These are phyloP conservation scores for Hagleromyces aurorensis DNA, from an alignment of 805 yeast species.

Conservation along the genomic window DNA sequence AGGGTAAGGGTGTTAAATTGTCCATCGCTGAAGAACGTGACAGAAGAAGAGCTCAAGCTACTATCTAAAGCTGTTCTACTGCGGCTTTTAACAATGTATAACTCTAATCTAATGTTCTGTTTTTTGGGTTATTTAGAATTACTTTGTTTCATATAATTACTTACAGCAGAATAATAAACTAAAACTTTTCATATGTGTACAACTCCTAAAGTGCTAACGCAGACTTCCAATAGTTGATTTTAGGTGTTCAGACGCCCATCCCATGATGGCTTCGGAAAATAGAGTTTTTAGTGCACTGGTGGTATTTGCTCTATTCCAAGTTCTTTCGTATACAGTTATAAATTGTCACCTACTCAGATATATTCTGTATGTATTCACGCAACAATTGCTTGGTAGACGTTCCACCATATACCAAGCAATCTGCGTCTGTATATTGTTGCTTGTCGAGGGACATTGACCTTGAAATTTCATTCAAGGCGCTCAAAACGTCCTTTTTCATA, in stretches of 20 bases:
- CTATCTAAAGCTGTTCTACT: constrained; percentile 40
- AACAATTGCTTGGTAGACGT: constrained; percentile 39
- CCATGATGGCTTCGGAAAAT: no score
- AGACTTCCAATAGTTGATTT: not conserved
- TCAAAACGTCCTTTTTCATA: constrained; percentile 44
- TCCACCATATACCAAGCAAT: constrained; percentile 35
- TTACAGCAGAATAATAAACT: constrained; percentile 13
- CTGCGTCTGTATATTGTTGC: constrained; percentile 27
- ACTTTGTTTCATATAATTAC: constrained; percentile 17
- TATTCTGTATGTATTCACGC: constrained; percentile 32
- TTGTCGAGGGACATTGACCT: constrained; percentile 14
- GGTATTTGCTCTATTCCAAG: no score
- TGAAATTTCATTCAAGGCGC: constrained; percentile 34
- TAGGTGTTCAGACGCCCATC: no score
- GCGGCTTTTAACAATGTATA: constrained; percentile 1
- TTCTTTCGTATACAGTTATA: no score
- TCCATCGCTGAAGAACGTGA: constrained; percentile 96
- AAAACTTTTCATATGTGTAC: constrained; percentile 8
- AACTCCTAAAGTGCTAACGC: constrained; percentile 1
- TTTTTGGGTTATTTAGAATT: constrained; percentile 8
- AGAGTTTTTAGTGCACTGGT: no score
- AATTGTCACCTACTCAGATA: not conserved
- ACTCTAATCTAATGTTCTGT: constrained; percentile 5
- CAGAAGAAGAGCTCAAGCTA: constrained; percentile 86
- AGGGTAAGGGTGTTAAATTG: constrained; percentile 98